Conservation (phyloP, 139 green algal species). For the Raphidocelis subcapitata region DNA sequence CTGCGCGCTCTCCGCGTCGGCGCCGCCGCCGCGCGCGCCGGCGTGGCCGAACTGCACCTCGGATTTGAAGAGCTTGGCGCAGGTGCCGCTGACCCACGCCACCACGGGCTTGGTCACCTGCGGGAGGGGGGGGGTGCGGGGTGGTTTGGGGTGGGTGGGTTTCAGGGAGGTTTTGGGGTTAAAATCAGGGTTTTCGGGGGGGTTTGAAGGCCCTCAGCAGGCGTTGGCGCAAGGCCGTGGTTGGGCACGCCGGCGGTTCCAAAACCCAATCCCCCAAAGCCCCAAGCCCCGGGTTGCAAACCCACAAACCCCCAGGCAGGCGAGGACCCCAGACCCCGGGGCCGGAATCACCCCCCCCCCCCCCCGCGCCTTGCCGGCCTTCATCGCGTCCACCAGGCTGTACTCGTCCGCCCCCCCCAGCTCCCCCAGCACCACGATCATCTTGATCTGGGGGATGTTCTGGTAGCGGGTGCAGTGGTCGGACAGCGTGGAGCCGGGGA, state of each 20-base stretch:
- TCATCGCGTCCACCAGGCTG: constrained; percentile 81
- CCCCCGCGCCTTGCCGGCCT: constrained; percentile 22
- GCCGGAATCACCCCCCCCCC: too few relatives aligned
- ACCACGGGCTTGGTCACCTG: constrained; percentile 93
- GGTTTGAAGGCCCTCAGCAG: too few relatives aligned
- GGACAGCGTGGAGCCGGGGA: constrained; percentile 87
- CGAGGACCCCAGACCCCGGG: too few relatives aligned
- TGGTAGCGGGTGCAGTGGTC: constrained; percentile 93
- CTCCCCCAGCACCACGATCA: constrained; percentile 96
- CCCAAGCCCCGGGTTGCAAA: too few relatives aligned
- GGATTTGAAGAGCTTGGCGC: constrained; percentile 90
- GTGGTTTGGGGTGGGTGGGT: too few relatives aligned
- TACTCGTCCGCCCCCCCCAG: constrained; percentile 92
- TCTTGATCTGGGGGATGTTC: constrained; percentile 89
- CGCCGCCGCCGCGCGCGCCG: constrained; percentile 72
- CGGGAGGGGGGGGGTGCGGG: too few relatives aligned
- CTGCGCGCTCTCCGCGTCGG: constrained; percentile 65
- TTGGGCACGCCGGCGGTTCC: too few relatives aligned
- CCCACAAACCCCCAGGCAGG: too few relatives aligned
- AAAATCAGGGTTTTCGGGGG: too few relatives aligned
- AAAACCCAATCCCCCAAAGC: too few relatives aligned
- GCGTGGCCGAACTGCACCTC: constrained; percentile 98
- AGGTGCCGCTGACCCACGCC: constrained; percentile 88
- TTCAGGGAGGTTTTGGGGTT: too few relatives aligned
- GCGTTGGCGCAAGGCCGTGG: too few relatives aligned